Evolutionary conservation across 2,329 filamentous ascomycete species (phyloP), one percentile per base, ranked within the genome.

Genomic region (Sclerotinia glacialis): DNA sequence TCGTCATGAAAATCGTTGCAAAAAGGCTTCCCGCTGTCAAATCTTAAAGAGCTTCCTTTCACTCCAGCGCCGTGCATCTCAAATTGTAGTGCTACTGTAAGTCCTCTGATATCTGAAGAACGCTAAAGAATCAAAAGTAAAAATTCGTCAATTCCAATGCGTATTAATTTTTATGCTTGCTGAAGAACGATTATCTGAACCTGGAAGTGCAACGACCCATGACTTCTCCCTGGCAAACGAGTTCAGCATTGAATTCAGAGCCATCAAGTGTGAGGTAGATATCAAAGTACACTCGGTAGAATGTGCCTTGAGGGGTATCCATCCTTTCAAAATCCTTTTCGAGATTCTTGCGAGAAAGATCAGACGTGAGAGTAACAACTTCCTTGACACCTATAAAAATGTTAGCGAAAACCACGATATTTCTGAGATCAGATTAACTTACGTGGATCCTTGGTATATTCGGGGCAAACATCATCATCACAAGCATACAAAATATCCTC

Each of bases 321-420:
- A 98, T 98, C 77, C 95, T 89, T 81, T 99, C 95, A 76, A 99
- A 99, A 78, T 99, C 95, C 80, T 97, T 98, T 79, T 99, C 95
- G 16, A 99, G 88, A 78, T 98, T 98, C 85, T 98, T 99, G 74
- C 94, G 90, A 59, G 93, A 97, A 67, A 99, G 84, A 77, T 99
- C 95, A 2, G 94, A 98, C 2, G 95, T 98, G 61, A 99, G 88
- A 1, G 95, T 99, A 71, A 98, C 95, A 67, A 98, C 93, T 80
- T 98, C 95, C 85, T 98, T 98, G 86, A 98, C 98, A 73, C 93
- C 94, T 97, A 72, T 70, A 69, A 47, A 49, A 66, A 21, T 71
- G 76, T 77, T 78, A 77, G 71, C 9, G 7, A 14, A 49, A 23
- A 16, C 21, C 5, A 18, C 5, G 12, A 37, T 37, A 3, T 7